Evolutionary conservation across 164 flowering plant genomes (phyloP), one percentile per base, ranked within the genome.

Genomic region (Houttuynia cordata): DNA sequence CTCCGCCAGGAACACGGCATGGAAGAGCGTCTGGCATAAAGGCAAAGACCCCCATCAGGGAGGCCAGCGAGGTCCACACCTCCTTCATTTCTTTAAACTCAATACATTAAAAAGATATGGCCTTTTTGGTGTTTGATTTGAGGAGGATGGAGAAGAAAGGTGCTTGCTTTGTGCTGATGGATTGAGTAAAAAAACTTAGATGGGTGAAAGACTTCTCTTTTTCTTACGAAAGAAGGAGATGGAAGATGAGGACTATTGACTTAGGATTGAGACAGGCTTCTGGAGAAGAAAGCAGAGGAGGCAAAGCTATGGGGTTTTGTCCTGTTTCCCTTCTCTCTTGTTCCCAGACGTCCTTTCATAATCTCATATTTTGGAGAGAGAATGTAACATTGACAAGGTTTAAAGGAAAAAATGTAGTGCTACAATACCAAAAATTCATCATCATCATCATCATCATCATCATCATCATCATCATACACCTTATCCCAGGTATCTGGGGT

Each of bases 31-130:
- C 49, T 81, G 97, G 64, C 76, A 76, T n/a, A 77, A 91, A 86
- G 54, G 93, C 96, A 6, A 81, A 67, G 0, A 83, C 85, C 8
- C 93, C 97, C 70, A 91, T 67, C 10, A 86, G 25, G 0, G 96
- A 83, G 0, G 91, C 97, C 39, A 87, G 12, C 0, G 85, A 76
- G 4, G 89, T 80, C 93, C 93, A 86, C 4, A 74, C 61, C 67
- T 86, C 89, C 68, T 77, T 85, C 93, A 86, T 88, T 59, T 65
- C 55, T 52, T 55, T 9, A 18, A 34, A 8, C 14, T 7, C 13
- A 23, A 21, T 9, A 37, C 49, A 14, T 10, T 47, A 7, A 55
- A 17, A 14, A 51, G 22, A n/a, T 1, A 18, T 2, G 5, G 24
- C 8, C 13, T 53, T 53, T 53, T n/a, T 9, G 8, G n/a, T 55